Evolutionary conservation across 495 filamentous ascomycete species (phyloP).

Genomic region (Amphirosellinia nigrospora): DNA sequence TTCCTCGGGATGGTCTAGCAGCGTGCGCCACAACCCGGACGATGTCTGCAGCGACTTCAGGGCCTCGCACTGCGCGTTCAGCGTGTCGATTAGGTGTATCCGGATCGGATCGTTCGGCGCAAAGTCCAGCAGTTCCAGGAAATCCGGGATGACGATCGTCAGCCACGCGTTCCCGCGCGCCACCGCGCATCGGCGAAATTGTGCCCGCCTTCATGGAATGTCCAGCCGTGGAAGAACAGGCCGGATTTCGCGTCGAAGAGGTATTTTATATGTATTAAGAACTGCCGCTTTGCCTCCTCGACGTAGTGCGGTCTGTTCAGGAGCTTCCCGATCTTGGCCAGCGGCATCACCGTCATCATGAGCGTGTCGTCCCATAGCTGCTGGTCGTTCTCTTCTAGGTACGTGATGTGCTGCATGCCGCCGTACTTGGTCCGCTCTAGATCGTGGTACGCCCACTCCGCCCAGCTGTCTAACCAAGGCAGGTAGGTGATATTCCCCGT

Average conservation of each 20-base stretch:
- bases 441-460: slow-evolving; percentile 77
- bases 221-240: slow-evolving; percentile 79
- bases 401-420: slow-evolving; percentile 78
- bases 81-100: slow-evolving; percentile 63
- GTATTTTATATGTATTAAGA: slow-evolving; percentile 74
- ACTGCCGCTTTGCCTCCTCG: slow-evolving; percentile 75
- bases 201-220: slow-evolving; percentile 69
- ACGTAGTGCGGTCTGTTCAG: slow-evolving; percentile 69
- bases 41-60: slow-evolving; percentile 60
- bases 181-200: slow-evolving; percentile 74
- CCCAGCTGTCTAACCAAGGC: slow-evolving; percentile 76
- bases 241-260: slow-evolving; percentile 71
- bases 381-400: slow-evolving; percentile 65
- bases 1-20: slow-evolving; percentile 63
- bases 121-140: slow-evolving; percentile 69
- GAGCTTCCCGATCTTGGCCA: slow-evolving; percentile 75
- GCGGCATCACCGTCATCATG: slow-evolving; percentile 81
- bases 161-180: slow-evolving; percentile 71
- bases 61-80: slow-evolving; percentile 67
- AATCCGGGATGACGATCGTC: slow-evolving; percentile 76
- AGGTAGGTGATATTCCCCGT: slow-evolving; percentile 65
- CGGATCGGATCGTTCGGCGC: slow-evolving; percentile 62
- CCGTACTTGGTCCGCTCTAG: slow-evolving; percentile 70
- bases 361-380: slow-evolving; percentile 81
- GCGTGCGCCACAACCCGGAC: slow-evolving; percentile 70